A percentile compares a stretch with the other conserved stretches of the same genome.
Conservation (phyloP, 768 basidiomycete genomes). For the Cytidiella melzeri region DNA sequence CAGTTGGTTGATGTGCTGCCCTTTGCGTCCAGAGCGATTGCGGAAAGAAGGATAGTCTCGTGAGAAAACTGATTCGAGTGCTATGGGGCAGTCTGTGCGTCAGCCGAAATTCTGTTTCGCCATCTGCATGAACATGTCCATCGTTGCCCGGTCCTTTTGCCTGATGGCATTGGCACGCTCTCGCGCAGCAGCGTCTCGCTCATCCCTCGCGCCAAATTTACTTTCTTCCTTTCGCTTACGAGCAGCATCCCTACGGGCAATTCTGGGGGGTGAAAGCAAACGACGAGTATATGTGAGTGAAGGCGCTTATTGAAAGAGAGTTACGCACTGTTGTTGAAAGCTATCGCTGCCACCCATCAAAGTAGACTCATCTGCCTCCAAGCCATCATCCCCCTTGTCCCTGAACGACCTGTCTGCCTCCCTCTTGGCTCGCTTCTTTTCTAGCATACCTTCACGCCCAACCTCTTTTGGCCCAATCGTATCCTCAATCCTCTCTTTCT, state of each 20-base stretch:
- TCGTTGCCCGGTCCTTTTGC: constrained; percentile 85
- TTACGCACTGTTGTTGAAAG: constrained; percentile 64
- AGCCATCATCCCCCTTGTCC: constrained; percentile 66
- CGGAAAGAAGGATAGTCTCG: no score
- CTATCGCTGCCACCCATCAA: constrained; percentile 81
- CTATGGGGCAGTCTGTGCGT: no score
- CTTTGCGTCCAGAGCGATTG: no score
- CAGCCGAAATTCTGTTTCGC: constrained; percentile 86
- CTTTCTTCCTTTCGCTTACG: constrained; percentile 56
- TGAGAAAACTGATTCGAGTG: no score
- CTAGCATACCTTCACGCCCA: constrained; percentile 79
- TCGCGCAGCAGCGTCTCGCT: constrained; percentile 42
- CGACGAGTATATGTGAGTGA: constrained; percentile 1
- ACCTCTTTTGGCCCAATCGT: constrained; percentile 74
- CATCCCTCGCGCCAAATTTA: constrained; percentile 34
- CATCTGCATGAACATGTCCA: constrained; percentile 93
- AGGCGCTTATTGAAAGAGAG: no score
- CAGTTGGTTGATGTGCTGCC: no score
- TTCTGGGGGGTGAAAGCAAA: constrained; percentile 33
- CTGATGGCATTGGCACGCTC: constrained; percentile 60
- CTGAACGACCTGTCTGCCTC: constrained; percentile 67
- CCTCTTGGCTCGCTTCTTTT: constrained; percentile 74
- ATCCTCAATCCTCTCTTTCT: constrained; percentile 68
- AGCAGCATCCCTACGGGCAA: constrained; percentile 72
- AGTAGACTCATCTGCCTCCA: constrained; percentile 73